phyloP scores from a whole-genome alignment of 257 asterid species.

The Salvia miltiorrhiza region DNA sequence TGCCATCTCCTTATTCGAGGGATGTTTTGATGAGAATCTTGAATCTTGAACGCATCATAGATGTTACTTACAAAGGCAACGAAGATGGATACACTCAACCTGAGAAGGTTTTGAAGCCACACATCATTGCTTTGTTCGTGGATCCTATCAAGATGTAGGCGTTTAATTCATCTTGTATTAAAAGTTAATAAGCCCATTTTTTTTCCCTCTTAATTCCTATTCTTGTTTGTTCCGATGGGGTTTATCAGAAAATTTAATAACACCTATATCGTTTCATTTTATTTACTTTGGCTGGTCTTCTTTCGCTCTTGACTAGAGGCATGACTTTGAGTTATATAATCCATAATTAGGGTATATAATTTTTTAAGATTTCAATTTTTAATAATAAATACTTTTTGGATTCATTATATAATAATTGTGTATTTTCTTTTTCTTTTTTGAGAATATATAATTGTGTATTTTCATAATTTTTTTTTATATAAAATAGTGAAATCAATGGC shows the following conservation, averaged over 20 bases:
- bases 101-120: slow-evolving; percentile 18
- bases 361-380: too few relatives aligned
- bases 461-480: too few relatives aligned
- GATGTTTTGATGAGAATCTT: slow-evolving; percentile 16
- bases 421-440: too few relatives aligned
- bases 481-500: too few relatives aligned
- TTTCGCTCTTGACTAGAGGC: too few relatives aligned
- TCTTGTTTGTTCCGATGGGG: not conserved
- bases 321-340: too few relatives aligned
- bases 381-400: too few relatives aligned
- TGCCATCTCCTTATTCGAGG: slow-evolving; percentile 8
- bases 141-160: slow-evolving; percentile 7
- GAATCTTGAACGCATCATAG: not conserved
- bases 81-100: slow-evolving; percentile 26
- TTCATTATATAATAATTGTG: too few relatives aligned
- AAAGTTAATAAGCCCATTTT: not conserved
- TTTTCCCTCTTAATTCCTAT: not conserved
- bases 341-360: too few relatives aligned
- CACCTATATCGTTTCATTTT: not conserved
- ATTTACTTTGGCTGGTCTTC: not conserved
- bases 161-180: not conserved
- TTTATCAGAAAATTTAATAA: not conserved
- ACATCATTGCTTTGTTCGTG: slow-evolving; percentile 17
- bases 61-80: slow-evolving; percentile 17
- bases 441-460: too few relatives aligned